A percentile compares a stretch with the other conserved stretches of the same genome.
phyloP scores from a whole-genome alignment of 306 rosid genomes.

The Crotalaria pallida region DNA sequence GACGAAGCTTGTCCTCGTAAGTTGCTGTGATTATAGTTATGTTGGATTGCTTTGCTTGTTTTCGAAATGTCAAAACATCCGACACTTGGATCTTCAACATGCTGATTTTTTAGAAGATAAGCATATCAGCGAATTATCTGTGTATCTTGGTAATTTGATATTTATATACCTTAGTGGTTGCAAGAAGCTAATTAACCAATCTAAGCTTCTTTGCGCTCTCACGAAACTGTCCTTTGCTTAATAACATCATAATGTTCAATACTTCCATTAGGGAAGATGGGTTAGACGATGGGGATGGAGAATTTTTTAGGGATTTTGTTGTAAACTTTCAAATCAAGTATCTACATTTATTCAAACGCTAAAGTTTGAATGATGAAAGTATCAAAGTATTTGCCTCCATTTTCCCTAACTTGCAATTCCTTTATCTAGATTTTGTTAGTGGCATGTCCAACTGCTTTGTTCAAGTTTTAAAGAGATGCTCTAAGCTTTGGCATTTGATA shows the following conservation, averaged over 20 bases:
- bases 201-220: constrained; percentile 37
- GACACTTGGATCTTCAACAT: constrained; percentile 41
- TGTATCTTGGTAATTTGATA: constrained; percentile 33
- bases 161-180: constrained; percentile 42
- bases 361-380: constrained; percentile 9
- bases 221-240: constrained; percentile 39
- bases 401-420: constrained; percentile 43
- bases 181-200: constrained; percentile 35
- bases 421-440: constrained; percentile 36
- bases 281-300: not conserved
- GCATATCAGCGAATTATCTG: constrained; percentile 31
- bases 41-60: constrained; percentile 40
- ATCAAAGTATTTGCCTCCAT: constrained; percentile 26
- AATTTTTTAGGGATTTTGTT: not conserved
- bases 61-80: constrained; percentile 27
- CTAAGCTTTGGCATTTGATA: constrained; percentile 39
- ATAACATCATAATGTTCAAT: constrained; percentile 40
- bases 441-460: constrained; percentile 34
- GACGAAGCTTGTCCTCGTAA: constrained; percentile 40
- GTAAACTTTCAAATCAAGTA: constrained; percentile 32
- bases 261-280: constrained; percentile 29
- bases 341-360: constrained; percentile 46
- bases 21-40: constrained; percentile 27
- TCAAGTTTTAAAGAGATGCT: constrained; percentile 41
- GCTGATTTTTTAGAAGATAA: constrained; percentile 37